These are phyloP conservation scores for Neoboletus subvelutipes DNA, from an alignment of 768 basidiomycete species.

Conservation along the genomic window DNA sequence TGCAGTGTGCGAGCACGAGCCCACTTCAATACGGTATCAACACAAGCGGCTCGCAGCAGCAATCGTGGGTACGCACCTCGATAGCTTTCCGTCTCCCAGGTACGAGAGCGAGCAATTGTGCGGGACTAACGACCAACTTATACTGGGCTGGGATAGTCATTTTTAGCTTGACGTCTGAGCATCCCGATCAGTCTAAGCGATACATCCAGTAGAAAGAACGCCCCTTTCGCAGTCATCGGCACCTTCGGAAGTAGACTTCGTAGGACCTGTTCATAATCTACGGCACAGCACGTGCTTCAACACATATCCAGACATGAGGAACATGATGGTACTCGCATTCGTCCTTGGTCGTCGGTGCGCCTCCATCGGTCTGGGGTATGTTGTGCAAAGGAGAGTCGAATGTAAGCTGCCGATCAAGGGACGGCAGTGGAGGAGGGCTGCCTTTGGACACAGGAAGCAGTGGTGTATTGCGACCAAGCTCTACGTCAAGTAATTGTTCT, in stretches of 20 bases:
- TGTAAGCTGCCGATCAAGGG: constrained; percentile 26
- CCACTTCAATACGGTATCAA: constrained; percentile 36
- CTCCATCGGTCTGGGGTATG: constrained; percentile 1
- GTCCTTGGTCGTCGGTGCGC: constrained; percentile 7
- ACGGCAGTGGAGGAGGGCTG: constrained; percentile 23
- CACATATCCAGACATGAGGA: not conserved
- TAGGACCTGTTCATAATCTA: constrained; percentile 37
- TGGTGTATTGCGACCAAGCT: constrained; percentile 43
- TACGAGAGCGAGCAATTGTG: constrained; percentile 36
- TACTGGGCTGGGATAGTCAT: constrained; percentile 35
- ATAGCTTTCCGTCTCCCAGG: constrained; percentile 48
- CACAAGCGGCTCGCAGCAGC: not conserved
- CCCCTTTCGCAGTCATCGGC: constrained; percentile 47
- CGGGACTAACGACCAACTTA: constrained; percentile 35
- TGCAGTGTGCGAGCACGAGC: constrained; percentile 43
- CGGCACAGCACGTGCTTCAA: not conserved
- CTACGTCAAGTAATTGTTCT: constrained; percentile 51
- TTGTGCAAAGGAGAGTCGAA: constrained; percentile 1
- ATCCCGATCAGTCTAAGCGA: not conserved
- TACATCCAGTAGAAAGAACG: not conserved
- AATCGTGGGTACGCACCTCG: constrained; percentile 37
- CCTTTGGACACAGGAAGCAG: constrained; percentile 34
- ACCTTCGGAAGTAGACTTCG: constrained; percentile 38
- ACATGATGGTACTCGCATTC: constrained; percentile 17
- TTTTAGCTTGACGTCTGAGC: constrained; percentile 38